Percentiles rank a stretch among this genome's conserved stretches.
Conservation (phyloP, 2,329 filamentous ascomycete genomes). For the Exophiala dermatitidis region DNA sequence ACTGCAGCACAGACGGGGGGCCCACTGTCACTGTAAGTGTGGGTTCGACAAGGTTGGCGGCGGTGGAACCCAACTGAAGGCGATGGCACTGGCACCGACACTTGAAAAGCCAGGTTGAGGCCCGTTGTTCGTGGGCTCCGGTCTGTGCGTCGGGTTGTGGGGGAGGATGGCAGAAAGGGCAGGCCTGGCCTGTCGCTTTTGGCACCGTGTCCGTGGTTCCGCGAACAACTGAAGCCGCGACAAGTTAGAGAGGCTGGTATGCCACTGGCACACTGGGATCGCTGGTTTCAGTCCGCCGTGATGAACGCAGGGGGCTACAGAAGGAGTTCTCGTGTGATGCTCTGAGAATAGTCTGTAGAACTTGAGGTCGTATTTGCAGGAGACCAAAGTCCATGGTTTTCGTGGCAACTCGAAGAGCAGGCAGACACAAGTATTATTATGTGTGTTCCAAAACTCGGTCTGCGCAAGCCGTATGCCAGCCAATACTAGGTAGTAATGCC, state of each 20-base stretch:
- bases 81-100: too few relatives aligned
- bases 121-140: neutral
- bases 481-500: neutral
- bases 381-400: neutral
- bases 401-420: neutral
- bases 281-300: conserved; percentile 17
- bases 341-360: neutral
- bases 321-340: neutral
- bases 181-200: conserved; percentile 9
- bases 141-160: conserved; percentile 12
- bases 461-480: neutral
- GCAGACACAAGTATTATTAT: conserved; percentile 9
- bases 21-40: neutral
- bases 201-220: conserved; percentile 17
- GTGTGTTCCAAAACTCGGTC: neutral
- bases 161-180: conserved; percentile 2
- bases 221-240: conserved; percentile 9
- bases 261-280: conserved; percentile 3
- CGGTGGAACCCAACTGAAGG: too few relatives aligned
- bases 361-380: neutral
- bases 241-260: conserved; percentile 12
- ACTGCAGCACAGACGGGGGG: neutral
- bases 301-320: conserved; percentile 16
- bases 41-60: neutral
- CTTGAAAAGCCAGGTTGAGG: neutral